Evolutionary conservation across 805 yeast genomes (phyloP), one percentile per base, ranked within the genome.

Genomic region (Ogataea corticis): DNA sequence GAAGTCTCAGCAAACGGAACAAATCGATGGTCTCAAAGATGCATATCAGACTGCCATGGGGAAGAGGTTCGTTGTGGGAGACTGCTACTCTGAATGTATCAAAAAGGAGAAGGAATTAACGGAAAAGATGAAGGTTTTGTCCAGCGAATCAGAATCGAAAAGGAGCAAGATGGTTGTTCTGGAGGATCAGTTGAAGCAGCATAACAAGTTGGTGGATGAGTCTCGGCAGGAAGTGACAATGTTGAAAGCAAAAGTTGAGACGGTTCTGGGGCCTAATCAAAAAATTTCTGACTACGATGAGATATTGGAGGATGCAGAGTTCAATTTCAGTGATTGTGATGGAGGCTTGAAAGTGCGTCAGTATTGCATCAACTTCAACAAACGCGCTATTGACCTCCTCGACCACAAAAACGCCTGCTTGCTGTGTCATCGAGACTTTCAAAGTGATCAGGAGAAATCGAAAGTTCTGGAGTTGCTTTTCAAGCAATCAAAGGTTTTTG

Each of bases 341-440:
- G 86, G 84, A 50, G 82, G 85, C 44, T 60, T 79, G 27, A 87
- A 87, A 58, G 80, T 87, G 52, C 77, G 76, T 25, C 81, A 80
- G 35, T 86, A 89, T 2, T 83, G 91, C 0, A 69, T 79, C 19
- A 79, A 79, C 33, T 90, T 84, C 65, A 89, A 87, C 57, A 65
- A 72, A 17, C 79, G 78, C 35, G 97, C 97, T 0, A 65, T 86
- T 10, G 76, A 79, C 25, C 63, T 76, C 33, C 94, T 96, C 0
- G 66, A 78, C 21, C 57, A 61, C 3, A 72, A 76, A 7, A 73
- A 81, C 10, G 71, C 77, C 38, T 92, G 97, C 63, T 67, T 83
- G 34, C 67, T 91, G 35, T 92, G 98, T 63, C 77, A 78, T 15
- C 72, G 96, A 41, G 70, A 75, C 11, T 86, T 90, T 64, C 76